A percentile compares a stretch with the other conserved stretches of the same genome.
Conservation (phyloP, 2,329 filamentous ascomycete genomes). For the Penicillium sumatraense region DNA sequence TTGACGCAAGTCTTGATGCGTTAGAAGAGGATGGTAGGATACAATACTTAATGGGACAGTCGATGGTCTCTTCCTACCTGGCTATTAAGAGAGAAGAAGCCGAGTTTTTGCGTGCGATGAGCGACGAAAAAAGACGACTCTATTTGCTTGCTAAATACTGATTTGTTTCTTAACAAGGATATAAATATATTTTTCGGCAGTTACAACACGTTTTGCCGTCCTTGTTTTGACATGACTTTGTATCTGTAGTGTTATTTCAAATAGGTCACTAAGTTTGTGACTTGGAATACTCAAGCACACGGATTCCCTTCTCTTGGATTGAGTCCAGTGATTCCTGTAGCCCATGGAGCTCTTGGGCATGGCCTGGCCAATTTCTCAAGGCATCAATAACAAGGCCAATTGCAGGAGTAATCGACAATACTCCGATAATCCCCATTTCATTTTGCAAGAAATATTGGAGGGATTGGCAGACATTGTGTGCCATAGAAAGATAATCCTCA, state of each 20-base stretch:
- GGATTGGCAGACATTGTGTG: conserved; percentile 40
- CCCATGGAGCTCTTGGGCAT: background rate
- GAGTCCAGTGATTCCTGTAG: background rate
- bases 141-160: background rate
- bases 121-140: background rate
- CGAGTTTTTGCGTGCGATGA: background rate
- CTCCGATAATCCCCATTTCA: conserved; percentile 21
- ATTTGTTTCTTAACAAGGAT: background rate
- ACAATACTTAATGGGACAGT: background rate
- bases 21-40: background rate
- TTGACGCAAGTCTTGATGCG: background rate
- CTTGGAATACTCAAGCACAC: background rate
- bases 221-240: background rate
- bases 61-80: background rate
- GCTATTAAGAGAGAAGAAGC: background rate
- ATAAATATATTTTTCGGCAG: background rate
- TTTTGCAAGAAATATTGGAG: conserved; percentile 38
- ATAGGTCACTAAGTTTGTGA: too few species aligned
- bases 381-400: conserved; percentile 13
- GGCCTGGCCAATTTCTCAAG: background rate
- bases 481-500: conserved; percentile 28
- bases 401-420: conserved; percentile 10
- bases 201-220: too few species aligned
- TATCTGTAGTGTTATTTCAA: background rate
- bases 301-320: background rate